These are phyloP conservation scores for Lipomyces spencermartinsiae DNA, from an alignment of 805 yeast genomes.

Conservation along the genomic window DNA sequence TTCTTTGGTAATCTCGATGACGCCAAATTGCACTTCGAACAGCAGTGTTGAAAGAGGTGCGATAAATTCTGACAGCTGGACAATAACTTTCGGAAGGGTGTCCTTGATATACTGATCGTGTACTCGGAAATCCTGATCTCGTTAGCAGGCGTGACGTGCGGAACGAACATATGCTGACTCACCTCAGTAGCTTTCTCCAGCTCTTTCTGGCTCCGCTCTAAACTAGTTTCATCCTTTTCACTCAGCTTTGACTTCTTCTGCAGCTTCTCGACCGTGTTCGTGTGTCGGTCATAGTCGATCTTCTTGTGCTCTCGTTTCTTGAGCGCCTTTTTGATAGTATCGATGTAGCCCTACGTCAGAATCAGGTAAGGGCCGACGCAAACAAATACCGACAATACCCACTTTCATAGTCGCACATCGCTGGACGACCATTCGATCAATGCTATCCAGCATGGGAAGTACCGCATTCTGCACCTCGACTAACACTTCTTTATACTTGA, in stretches of 20 bases:
- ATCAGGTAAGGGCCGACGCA: background rate
- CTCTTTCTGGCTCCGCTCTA: constrained; percentile 43
- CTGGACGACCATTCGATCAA: constrained; percentile 39
- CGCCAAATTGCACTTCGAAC: constrained; percentile 42
- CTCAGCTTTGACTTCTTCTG: constrained; percentile 40
- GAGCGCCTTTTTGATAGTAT: constrained; percentile 44
- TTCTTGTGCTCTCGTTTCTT: constrained; percentile 49
- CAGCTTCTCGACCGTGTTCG: constrained; percentile 45
- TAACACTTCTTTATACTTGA: constrained; percentile 40
- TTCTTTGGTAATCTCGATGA: constrained; percentile 40
- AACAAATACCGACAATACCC: background rate
- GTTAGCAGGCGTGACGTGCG: background rate
- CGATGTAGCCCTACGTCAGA: constrained; percentile 39
- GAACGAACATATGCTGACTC: background rate
- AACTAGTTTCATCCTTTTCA: constrained; percentile 43
- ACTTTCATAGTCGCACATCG: constrained; percentile 40
- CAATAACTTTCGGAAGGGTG: constrained; percentile 43
- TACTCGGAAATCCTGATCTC: constrained; percentile 39
- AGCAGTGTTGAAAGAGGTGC: constrained; percentile 43
- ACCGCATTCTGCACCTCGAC: constrained; percentile 39
- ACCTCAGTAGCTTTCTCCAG: constrained; percentile 44
- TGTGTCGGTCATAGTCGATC: constrained; percentile 47
- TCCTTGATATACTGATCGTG: constrained; percentile 44
- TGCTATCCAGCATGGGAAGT: constrained; percentile 39
- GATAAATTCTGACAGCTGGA: constrained; percentile 44